Conservation (phyloP, 441 rosid genomes). For the Populus tomentosa region DNA sequence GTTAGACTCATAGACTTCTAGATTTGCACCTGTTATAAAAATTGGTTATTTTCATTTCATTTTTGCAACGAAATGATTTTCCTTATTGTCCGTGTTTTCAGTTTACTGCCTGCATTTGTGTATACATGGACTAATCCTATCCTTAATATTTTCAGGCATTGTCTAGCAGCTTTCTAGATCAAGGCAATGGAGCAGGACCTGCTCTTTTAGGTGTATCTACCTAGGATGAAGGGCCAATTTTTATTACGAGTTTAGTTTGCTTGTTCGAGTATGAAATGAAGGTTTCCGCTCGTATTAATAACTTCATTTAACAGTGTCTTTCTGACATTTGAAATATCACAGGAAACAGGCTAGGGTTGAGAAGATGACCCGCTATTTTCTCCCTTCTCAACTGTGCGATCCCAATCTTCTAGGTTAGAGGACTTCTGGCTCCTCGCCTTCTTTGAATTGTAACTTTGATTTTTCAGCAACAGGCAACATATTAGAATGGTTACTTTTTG, state of each 20-base stretch:
- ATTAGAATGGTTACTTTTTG: neutral
- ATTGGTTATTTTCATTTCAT: neutral
- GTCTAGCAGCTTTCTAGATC: constrained; percentile 62
- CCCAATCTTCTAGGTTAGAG: neutral
- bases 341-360: constrained; percentile 23
- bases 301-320: neutral
- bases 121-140: constrained; percentile 16
- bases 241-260: neutral
- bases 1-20: neutral
- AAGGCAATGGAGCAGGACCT: constrained; percentile 45
- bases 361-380: constrained; percentile 28
- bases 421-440: neutral
- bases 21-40: neutral
- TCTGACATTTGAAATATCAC: neutral
- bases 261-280: neutral
- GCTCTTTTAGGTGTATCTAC: constrained; percentile 40
- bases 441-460: neutral
- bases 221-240: constrained; percentile 15
- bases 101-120: neutral
- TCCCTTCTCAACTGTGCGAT: constrained; percentile 24
- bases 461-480: neutral
- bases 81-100: neutral
- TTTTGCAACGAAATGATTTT: neutral
- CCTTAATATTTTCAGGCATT: constrained; percentile 41
- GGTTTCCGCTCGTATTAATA: neutral